A percentile compares a stretch with the other conserved stretches of the same genome.
Conservation (phyloP, 2,329 filamentous ascomycete species). For the Conoideocrella luteorostrata region DNA sequence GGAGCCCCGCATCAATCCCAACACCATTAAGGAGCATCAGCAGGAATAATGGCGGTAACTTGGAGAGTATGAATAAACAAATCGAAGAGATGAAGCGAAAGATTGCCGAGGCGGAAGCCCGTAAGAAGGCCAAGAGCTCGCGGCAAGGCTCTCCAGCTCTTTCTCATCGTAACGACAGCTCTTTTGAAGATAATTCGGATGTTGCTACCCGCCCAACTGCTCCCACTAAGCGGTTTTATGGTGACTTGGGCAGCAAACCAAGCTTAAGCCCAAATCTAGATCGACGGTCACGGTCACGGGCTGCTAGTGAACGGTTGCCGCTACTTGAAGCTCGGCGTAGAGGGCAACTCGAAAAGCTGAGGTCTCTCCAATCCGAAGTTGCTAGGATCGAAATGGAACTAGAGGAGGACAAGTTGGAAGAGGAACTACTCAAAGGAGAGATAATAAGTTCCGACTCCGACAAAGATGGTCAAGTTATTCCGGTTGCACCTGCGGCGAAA, state of each 20-base stretch:
- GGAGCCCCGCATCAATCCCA: slow-evolving; percentile 31
- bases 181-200: slow-evolving; percentile 20
- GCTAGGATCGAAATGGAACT: slow-evolving; percentile 43
- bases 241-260: background rate
- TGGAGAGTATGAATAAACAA: slow-evolving; percentile 47
- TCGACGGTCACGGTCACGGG: slow-evolving; percentile 23
- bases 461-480: slow-evolving; percentile 4
- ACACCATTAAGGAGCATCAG: slow-evolving; percentile 31
- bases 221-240: background rate
- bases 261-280: slow-evolving; percentile 4
- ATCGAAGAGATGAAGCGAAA: slow-evolving; percentile 55
- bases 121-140: slow-evolving; percentile 37
- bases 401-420: slow-evolving; percentile 28
- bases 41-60: slow-evolving; percentile 30
- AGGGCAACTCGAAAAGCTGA: slow-evolving; percentile 39
- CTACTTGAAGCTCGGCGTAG: slow-evolving; percentile 28
- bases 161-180: slow-evolving; percentile 18
- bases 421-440: slow-evolving; percentile 26
- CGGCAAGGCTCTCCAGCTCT: slow-evolving; percentile 24
- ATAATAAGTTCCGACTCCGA: slow-evolving; percentile 14
- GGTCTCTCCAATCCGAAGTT: slow-evolving; percentile 39
- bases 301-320: slow-evolving; percentile 30
- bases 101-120: slow-evolving; percentile 54
- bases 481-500: background rate
- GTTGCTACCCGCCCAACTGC: background rate